Evolutionary conservation across 345 rosid species (phyloP), one percentile per base, ranked within the genome.

Genomic region (Acer yangbiense): DNA sequence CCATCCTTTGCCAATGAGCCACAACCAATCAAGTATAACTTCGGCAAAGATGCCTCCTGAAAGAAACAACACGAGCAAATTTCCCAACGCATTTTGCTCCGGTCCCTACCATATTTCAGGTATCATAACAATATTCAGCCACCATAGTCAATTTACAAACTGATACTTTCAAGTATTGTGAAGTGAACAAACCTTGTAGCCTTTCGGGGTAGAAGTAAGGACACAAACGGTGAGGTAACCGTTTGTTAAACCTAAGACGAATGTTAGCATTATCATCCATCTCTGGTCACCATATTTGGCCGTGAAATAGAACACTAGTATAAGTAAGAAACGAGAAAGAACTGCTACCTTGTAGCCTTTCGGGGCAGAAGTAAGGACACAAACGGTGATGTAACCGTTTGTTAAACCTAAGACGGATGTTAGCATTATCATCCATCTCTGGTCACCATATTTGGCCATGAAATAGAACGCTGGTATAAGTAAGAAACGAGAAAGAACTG

Each of bases 11-110:
- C 25, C 25, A 23, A 23, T 23, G 25, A 95, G 90, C 98, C 98
- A 94, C 68, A 94, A 74, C 97, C 98, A 95, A 55, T 86, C 97
- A 57, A 92, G 88, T 46, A 91, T 55, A 65, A 91, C 90, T 6
- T 98, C 97, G 0, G 88, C 66, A 81, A 87, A 90, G 79, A 92
- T 76, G 20, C 96, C 99, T 3, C 81, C 92, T 68, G 88, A 25
- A 18, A 92, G 21, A 78, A 85, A 90, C 10, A 92, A 63, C 71
- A 94, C 97, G 32, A 92, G 92, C 75, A 94, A 69, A 76, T 96
- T 96, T 14, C 99, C 97, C 76, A 96, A 64, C 0, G 99, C 99
- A 78, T 96, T 96, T 73, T 91, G 93, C 85, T 96, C 97, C 9
- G 97, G 98, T 8, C 98, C 98, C 39, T 35, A 6, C 39, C 6